These are phyloP conservation scores for Entomortierella beljakovae DNA, from an alignment of 192 early-diverging fungal genomes.

Conservation along the genomic window DNA sequence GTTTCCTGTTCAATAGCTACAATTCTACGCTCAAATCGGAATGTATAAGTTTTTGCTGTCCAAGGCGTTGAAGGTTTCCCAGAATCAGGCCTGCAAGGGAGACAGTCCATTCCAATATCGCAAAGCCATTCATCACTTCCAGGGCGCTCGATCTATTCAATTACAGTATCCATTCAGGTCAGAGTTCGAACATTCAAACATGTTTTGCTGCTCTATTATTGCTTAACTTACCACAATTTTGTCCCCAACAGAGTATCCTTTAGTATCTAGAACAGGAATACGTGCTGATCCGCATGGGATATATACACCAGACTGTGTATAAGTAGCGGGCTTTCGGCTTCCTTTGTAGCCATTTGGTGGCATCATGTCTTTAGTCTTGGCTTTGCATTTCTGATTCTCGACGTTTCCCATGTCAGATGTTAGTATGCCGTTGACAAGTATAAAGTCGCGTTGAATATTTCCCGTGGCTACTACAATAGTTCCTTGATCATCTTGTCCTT, in stretches of 20 bases:
- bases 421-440: constrained; percentile 47
- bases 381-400: constrained; percentile 30
- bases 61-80: constrained; percentile 21
- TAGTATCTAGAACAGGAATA: constrained; percentile 36
- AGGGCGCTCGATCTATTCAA: constrained; percentile 41
- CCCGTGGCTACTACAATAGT: constrained; percentile 42
- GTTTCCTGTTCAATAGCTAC: constrained; percentile 42
- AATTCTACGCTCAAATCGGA: constrained; percentile 47
- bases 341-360: constrained; percentile 43
- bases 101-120: constrained; percentile 38
- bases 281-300: constrained; percentile 23
- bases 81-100: constrained; percentile 28
- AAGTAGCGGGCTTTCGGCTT: constrained; percentile 36
- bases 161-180: background rate
- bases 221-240: constrained; percentile 36
- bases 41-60: constrained; percentile 44
- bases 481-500: constrained; percentile 37
- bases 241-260: constrained; percentile 42
- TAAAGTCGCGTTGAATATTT: constrained; percentile 47
- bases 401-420: constrained; percentile 34
- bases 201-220: background rate
- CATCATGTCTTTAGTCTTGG: constrained; percentile 47
- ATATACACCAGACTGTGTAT: constrained; percentile 17
- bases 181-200: background rate
- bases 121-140: constrained; percentile 42